Base-by-base conservation (phyloP, 2,329 filamentous ascomycete species). In the Monilinia fructicola region DNA sequence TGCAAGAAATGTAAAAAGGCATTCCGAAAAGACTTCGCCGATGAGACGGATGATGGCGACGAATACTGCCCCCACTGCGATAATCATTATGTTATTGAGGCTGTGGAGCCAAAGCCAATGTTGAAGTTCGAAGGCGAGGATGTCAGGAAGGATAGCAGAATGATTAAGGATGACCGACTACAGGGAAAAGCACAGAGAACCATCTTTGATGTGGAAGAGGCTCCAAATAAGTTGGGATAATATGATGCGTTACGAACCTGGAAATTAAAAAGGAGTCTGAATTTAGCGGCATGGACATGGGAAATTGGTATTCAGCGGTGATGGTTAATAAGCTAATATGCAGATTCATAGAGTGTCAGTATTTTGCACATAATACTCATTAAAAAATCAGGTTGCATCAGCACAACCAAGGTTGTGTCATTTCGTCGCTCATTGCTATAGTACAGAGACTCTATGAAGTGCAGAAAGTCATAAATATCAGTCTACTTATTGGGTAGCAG, bases 1-100 rank as follows among this genome's bases (percentile, higher is more conserved):
- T 99, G 95, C 86, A 99, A 99, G 76, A 99, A 99, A 82, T 99
- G 95, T 87, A 93, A 90, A 73, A 99, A 99, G 81, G 93, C 90
- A 79, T 99, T 99, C 83, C 90, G 95, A 73, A 99, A 98, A 78
- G 92, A 99, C 75, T 62, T 50, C 21, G 90, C 90, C 55, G 82
- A 87, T 71, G 91, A 97, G 78, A 97, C 97, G 74, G 95, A 99
- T 73, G 95, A 99, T 73, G 90, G 91, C 77, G 95, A 99, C 81
- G 96, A 99, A 78, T 99, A 96, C 84, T 99, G 95, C 82, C 96
- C 95, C 28, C 92, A 97, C 81, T 99, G 95, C 82, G 95, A 99
- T 78, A 99, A 99, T 81, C 96, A 99, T 80, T 99, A 93, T 76
- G 90, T 99, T 50, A 83, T 99, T 70, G 93, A 98, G 5, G 96